These are phyloP conservation scores for Sutorius australiensis DNA, from an alignment of 768 basidiomycete genomes.

Conservation along the genomic window DNA sequence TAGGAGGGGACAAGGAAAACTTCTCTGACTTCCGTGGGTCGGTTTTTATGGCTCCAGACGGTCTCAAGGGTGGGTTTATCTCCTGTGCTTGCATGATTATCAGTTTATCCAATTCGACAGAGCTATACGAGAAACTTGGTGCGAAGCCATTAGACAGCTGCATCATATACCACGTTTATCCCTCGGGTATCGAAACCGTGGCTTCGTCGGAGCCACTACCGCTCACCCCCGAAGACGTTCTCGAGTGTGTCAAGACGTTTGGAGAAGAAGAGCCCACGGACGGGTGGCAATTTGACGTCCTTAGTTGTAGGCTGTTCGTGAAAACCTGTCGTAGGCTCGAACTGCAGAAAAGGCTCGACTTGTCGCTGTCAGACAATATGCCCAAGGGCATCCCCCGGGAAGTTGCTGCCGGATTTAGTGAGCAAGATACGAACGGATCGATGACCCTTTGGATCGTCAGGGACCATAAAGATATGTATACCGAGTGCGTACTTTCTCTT, in stretches of 20 bases:
- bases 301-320: not conserved
- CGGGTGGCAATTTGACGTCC: not conserved
- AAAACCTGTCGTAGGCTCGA: not conserved
- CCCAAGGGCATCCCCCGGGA: not conserved
- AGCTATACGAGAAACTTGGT: not conserved
- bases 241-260: not conserved
- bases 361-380: not conserved
- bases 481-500: not conserved
- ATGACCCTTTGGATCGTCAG: not conserved
- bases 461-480: not conserved
- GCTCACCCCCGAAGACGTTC: not conserved
- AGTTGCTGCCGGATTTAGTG: not conserved
- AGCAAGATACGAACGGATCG: not conserved
- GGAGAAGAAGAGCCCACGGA: not conserved
- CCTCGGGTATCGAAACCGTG: not conserved
- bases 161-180: not conserved
- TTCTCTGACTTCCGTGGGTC: not conserved
- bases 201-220: no score
- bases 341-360: not conserved
- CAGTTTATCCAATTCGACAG: not conserved
- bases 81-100: not conserved
- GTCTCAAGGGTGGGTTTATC: not conserved
- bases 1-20: not conserved
- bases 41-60: not conserved
- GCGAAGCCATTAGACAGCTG: not conserved